phyloP scores from a whole-genome alignment of 306 rosid species.

The Medicago ruthenica region DNA sequence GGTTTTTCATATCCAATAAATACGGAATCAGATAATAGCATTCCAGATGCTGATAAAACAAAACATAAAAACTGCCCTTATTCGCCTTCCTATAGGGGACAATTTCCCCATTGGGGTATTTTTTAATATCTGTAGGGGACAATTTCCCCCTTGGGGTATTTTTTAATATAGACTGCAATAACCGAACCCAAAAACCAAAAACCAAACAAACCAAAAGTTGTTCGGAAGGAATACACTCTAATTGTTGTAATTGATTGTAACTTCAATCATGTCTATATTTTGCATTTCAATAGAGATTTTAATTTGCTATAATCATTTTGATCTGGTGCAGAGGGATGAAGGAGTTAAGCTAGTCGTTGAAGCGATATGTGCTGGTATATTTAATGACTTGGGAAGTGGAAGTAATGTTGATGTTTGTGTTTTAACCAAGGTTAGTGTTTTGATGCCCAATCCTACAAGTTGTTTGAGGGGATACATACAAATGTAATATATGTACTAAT shows the following conservation, averaged over 20 bases:
- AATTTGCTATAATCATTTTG: constrained; percentile 21
- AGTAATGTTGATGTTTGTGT: constrained; percentile 94
- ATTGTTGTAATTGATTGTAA: constrained; percentile 30
- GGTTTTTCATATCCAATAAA: not conserved
- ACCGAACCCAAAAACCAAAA: too few species aligned
- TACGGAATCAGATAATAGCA: too few species aligned
- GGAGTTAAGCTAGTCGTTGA: constrained; percentile 77
- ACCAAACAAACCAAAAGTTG: not conserved
- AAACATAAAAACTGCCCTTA: too few species aligned
- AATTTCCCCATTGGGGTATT: too few species aligned
- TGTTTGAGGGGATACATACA: constrained; percentile 28
- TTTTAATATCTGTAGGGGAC: too few species aligned
- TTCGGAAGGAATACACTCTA: not conserved
- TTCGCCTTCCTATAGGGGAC: too few species aligned
- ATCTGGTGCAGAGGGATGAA: constrained; percentile 74
- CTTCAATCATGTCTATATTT: constrained; percentile 2
- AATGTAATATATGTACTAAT: constrained; percentile 20
- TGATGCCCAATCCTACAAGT: constrained; percentile 18
- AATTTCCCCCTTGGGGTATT: too few species aligned
- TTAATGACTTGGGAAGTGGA: constrained; percentile 97
- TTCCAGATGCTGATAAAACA: too few species aligned
- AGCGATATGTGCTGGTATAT: constrained; percentile 92
- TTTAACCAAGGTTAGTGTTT: constrained; percentile 81
- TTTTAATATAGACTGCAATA: not conserved
- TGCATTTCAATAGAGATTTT: constrained; percentile 20